Conservation (phyloP, 1,139 yeast genomes). For the Zygoascus meyerae region DNA sequence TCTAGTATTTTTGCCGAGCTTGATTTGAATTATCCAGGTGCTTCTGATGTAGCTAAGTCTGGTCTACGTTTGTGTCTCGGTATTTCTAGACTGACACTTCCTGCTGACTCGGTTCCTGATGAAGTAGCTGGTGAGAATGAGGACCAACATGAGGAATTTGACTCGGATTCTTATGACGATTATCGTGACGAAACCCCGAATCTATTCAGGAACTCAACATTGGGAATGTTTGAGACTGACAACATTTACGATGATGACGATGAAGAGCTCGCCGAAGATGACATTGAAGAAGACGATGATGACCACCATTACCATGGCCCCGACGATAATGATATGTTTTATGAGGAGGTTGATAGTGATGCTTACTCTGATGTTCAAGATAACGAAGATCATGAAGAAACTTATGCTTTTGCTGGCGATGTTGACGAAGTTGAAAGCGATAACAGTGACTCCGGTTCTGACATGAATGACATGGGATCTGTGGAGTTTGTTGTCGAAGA, state of each 20-base stretch:
- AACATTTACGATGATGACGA: slow-evolving; percentile 56
- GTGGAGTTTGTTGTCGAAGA: slow-evolving; percentile 9
- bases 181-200: slow-evolving; percentile 74
- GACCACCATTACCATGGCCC: slow-evolving; percentile 14
- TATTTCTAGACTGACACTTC: slow-evolving; percentile 45
- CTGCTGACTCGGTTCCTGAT: slow-evolving; percentile 32
- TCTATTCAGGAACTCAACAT: slow-evolving; percentile 75
- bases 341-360: slow-evolving; percentile 29
- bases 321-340: slow-evolving; percentile 31
- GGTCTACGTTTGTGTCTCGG: slow-evolving; percentile 57
- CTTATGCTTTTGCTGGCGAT: slow-evolving; percentile 25
- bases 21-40: slow-evolving; percentile 66
- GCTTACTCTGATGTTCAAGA: slow-evolving; percentile 34
- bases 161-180: slow-evolving; percentile 44
- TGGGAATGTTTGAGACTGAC: slow-evolving; percentile 88
- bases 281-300: slow-evolving; percentile 25
- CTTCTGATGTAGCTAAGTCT: slow-evolving; percentile 52
- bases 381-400: slow-evolving; percentile 26
- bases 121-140: slow-evolving; percentile 15
- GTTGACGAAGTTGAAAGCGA: slow-evolving; percentile 23
- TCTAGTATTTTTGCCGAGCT: slow-evolving; percentile 54
- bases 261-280: slow-evolving; percentile 38
- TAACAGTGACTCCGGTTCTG: slow-evolving; percentile 35
- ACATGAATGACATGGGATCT: slow-evolving; percentile 16
- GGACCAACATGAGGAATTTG: slow-evolving; percentile 27